Evolutionary conservation across 1,284 basidiomycete genomes (phyloP).

Genomic region (Pseudomicrostroma phylloplanum): DNA sequence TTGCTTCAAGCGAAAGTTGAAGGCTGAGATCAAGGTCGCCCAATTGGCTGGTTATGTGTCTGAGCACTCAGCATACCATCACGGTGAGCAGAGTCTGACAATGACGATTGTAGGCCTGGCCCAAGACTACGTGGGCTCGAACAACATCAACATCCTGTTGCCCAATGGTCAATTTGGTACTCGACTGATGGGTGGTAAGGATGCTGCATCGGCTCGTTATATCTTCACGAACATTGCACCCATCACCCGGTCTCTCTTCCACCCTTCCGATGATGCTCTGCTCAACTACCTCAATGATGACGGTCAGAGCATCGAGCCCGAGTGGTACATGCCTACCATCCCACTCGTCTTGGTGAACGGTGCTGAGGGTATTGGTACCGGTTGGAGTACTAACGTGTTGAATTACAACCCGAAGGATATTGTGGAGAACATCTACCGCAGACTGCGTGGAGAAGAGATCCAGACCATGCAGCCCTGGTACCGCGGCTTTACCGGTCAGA

Average conservation of each 20-base stretch:
- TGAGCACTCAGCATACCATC: constrained; percentile 92
- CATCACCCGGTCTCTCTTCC: constrained; percentile 74
- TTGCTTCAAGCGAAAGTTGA: constrained; percentile 90
- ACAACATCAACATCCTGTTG: constrained; percentile 84
- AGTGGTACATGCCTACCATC: constrained; percentile 85
- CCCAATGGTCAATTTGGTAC: constrained; percentile 98
- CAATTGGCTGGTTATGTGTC: constrained; percentile 91
- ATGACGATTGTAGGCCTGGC: constrained; percentile 89
- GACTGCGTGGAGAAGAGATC: constrained; percentile 80
- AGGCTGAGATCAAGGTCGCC: constrained; percentile 89
- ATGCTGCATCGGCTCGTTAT: constrained; percentile 93
- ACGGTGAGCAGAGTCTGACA: constrained; percentile 81
- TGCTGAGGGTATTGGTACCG: constrained; percentile 94
- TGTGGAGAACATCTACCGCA: constrained; percentile 74
- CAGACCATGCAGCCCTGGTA: constrained; percentile 92
- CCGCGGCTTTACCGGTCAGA: constrained; percentile 80
- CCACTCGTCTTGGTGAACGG: constrained; percentile 90
- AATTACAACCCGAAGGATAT: constrained; percentile 90
- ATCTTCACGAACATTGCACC: constrained; percentile 80
- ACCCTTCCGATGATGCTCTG: constrained; percentile 76
- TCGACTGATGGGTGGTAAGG: constrained; percentile 47
- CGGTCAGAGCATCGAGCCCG: constrained; percentile 80
- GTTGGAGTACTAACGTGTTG: constrained; percentile 91
- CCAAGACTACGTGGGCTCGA: constrained; percentile 89
- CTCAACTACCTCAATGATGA: constrained; percentile 83